phyloP scores from a whole-genome alignment of 2,329 filamentous ascomycete genomes.

The Diaporthe nobilis region DNA sequence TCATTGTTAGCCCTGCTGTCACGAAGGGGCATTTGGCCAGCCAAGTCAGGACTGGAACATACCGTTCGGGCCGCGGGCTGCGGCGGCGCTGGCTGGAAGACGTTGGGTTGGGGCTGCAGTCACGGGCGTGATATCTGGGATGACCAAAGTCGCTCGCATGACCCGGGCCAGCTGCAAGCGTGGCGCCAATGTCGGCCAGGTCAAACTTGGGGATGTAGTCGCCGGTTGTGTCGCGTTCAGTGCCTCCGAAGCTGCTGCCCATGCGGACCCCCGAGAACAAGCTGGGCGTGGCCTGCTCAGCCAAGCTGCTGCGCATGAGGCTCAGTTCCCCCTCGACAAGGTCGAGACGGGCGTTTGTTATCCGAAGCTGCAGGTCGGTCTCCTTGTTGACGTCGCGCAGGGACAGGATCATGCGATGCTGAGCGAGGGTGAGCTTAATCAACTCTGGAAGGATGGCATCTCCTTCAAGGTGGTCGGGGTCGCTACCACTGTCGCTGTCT shows the following conservation, averaged over 20 bases:
- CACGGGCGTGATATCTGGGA: background rate
- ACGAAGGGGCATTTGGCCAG: background rate
- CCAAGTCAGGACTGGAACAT: background rate
- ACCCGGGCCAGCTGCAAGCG: constrained; percentile 31
- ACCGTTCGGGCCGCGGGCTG: constrained; percentile 28
- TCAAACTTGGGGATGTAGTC: constrained; percentile 4
- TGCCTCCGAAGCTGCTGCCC: background rate
- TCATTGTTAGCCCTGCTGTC: background rate
- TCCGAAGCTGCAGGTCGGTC: constrained; percentile 41
- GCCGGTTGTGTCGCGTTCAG: background rate
- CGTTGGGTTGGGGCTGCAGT: background rate
- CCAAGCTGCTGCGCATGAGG: background rate
- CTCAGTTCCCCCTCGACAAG: constrained; percentile 7
- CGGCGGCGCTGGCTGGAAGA: constrained; percentile 3
- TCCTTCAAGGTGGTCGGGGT: background rate
- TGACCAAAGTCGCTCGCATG: background rate
- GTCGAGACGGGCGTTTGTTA: background rate
- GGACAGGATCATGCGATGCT: constrained; percentile 20
- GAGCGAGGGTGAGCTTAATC: background rate
- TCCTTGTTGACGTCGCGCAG: constrained; percentile 33
- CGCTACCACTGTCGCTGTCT: too few relatives aligned
- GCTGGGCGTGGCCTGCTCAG: background rate
- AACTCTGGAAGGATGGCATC: background rate
- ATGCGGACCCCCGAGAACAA: constrained; percentile 7
- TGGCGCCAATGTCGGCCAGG: constrained; percentile 17